A percentile compares a stretch with the other conserved stretches of the same genome.
Conservation (phyloP, 2,329 filamentous ascomycete species). For the Anisogramma anomala region DNA sequence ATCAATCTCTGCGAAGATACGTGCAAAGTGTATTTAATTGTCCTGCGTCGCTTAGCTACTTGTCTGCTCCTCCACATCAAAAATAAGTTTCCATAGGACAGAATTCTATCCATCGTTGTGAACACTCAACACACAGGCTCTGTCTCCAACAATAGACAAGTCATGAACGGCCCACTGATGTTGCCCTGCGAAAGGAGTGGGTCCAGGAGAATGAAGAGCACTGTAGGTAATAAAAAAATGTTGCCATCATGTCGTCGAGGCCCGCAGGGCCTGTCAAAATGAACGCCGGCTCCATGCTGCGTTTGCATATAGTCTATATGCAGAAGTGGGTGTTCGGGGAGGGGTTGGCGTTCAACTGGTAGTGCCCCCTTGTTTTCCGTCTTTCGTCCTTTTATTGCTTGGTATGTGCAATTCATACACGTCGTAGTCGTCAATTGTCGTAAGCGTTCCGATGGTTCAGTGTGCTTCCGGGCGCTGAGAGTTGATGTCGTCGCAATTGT, state of each 20-base stretch:
- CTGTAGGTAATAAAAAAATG: slow-evolving; percentile 10
- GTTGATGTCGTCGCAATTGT: slow-evolving; percentile 19
- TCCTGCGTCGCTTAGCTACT: not conserved
- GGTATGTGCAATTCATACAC: slow-evolving; percentile 23
- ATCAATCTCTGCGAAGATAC: not conserved
- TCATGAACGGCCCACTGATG: not conserved
- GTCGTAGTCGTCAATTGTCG: slow-evolving; percentile 23
- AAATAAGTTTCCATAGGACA: no score
- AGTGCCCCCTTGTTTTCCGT: not conserved
- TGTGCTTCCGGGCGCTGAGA: slow-evolving; percentile 14
- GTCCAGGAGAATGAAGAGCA: not conserved
- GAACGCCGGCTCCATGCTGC: slow-evolving; percentile 12
- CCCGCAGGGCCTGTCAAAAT: slow-evolving; percentile 10
- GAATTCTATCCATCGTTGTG: no score
- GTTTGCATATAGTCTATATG: slow-evolving; percentile 11
- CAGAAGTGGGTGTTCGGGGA: not conserved
- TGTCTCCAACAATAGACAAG: not conserved
- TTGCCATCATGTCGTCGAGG: slow-evolving; percentile 13
- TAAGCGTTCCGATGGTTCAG: slow-evolving; percentile 10
- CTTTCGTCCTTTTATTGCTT: slow-evolving; percentile 2
- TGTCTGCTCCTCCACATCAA: slow-evolving; percentile 2
- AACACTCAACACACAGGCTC: not conserved
- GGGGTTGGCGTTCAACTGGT: not conserved
- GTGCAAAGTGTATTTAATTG: not conserved
- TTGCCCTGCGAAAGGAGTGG: not conserved